Conservation (phyloP, 2,329 filamentous ascomycete genomes). For the Cytospora mali region DNA sequence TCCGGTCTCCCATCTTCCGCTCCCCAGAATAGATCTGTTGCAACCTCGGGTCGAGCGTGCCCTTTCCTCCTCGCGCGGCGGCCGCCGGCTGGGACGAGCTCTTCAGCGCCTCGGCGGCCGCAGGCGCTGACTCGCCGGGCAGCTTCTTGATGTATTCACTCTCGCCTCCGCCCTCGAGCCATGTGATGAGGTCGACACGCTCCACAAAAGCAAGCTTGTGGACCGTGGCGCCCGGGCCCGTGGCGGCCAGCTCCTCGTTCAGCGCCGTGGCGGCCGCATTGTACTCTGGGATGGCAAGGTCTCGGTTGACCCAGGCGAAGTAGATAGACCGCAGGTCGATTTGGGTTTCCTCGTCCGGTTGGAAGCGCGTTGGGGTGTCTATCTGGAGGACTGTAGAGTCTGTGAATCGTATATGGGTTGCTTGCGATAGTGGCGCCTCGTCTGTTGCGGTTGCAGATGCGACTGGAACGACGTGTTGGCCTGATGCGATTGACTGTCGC, state of each 20-base stretch:
- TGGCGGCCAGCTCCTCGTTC: constrained; percentile 67
- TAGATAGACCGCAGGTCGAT: constrained; percentile 93
- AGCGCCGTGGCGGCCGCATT: constrained; percentile 80
- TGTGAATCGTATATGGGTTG: constrained; percentile 78
- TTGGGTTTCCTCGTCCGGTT: constrained; percentile 66
- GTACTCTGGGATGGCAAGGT: constrained; percentile 87
- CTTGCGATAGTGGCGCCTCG: constrained; percentile 69
- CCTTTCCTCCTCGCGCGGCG: constrained; percentile 60
- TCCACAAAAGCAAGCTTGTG: constrained; percentile 92
- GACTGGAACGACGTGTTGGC: constrained; percentile 71
- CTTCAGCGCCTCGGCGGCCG: constrained; percentile 41
- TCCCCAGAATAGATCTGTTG: constrained; percentile 90
- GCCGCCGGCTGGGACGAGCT: constrained; percentile 42
- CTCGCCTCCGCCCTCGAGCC: constrained; percentile 87
- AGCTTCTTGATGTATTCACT: constrained; percentile 91
- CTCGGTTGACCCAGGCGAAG: constrained; percentile 94
- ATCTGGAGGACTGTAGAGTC: constrained; percentile 68
- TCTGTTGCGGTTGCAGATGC: constrained; percentile 66
- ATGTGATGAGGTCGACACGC: constrained; percentile 87
- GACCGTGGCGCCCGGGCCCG: constrained; percentile 65
- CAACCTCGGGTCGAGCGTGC: constrained; percentile 75
- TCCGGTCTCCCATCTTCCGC: constrained; percentile 88
- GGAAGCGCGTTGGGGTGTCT: constrained; percentile 78
- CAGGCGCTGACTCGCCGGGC: constrained; percentile 62
- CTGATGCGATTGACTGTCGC: constrained; percentile 77